phyloP scores from a whole-genome alignment of 768 basidiomycete genomes.

The Coprinopsis cinerea region DNA sequence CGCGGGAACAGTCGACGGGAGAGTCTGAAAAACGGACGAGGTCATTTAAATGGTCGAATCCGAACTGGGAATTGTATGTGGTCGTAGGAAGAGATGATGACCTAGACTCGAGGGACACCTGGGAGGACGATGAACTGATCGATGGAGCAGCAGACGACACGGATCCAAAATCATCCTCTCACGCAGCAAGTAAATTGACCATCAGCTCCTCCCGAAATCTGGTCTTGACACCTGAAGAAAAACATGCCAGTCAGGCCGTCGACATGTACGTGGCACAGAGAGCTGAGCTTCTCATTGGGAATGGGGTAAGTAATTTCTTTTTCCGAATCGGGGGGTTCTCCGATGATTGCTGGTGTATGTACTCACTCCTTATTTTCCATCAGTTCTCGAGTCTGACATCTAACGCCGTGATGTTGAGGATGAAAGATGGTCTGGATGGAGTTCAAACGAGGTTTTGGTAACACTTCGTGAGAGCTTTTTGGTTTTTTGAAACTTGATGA shows the following conservation, averaged over 20 bases:
- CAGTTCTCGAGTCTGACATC: slow-evolving; percentile 36
- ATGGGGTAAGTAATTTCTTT: slow-evolving; percentile 46
- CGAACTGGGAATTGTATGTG: not conserved
- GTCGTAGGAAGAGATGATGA: not conserved
- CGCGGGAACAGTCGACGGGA: slow-evolving; percentile 14
- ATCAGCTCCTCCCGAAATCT: slow-evolving; percentile 48
- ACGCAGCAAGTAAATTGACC: not conserved
- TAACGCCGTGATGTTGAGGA: slow-evolving; percentile 29
- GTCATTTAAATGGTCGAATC: not conserved
- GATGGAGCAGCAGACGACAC: not conserved
- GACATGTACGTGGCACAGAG: slow-evolving; percentile 66
- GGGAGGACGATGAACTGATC: not conserved
- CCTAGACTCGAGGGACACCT: not conserved
- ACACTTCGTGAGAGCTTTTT: too few species aligned
- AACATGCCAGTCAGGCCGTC: slow-evolving; percentile 50
- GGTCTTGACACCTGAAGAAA: slow-evolving; percentile 45
- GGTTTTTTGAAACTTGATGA: too few species aligned
- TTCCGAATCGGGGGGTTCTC: not conserved
- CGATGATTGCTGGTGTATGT: not conserved
- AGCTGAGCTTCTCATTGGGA: slow-evolving; percentile 63
- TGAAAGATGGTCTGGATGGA: slow-evolving; percentile 23
- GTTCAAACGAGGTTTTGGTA: slow-evolving; percentile 29
- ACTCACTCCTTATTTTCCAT: not conserved
- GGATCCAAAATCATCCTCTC: not conserved
- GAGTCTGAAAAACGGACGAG: slow-evolving; percentile 3